Evolutionary conservation across 2,329 filamentous ascomycete species (phyloP), one percentile per base, ranked within the genome.

Genomic region (Hypomyces rosellus): DNA sequence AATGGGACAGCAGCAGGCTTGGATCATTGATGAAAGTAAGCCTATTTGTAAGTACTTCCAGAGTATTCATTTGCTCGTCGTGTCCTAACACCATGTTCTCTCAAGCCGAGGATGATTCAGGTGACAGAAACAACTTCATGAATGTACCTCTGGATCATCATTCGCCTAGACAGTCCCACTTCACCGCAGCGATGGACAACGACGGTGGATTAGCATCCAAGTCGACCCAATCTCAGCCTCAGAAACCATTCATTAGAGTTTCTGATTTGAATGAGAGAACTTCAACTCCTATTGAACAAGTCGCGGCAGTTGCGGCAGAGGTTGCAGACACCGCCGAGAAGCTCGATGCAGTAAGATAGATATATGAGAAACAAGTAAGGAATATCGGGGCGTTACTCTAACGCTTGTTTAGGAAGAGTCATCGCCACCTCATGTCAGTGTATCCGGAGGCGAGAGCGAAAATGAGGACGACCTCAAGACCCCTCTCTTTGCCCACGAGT

Each of bases 1-100:
- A 30, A 70, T 86, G 34, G 85, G 85, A 9, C 64, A 74, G 16
- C 80, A 80, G 44, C 78, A 87, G 55, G 87, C 82, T 80, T 88
- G 85, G 85, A 72, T 82, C 20, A 65, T 88, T 42, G 80, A 89
- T 57, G 81, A 88, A 51, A 72, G 71, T 41, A 73, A 75, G 48
- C 77, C 80, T 13, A 81, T 74, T 49, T 74, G 84, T 86, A 71
- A 56, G 74, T 16, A 22, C 7, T 54, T 36, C 43, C 44, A 14
- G 14, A 34, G 9, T 22, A n/a, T 46, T 8, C 9, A 34, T 18
- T 16, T 20, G 13, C 11, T 5, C 11, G 20, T 13, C 22, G 18
- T 34, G 15, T 47, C 36, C 47, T 41, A 30, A 52, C 34, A 15
- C 41, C 11, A 13, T 20, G 4, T 15, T 20, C 40, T 22, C 7